These are phyloP conservation scores for Calonectria leucothoes DNA, from an alignment of 2,329 filamentous ascomycete genomes.

Conservation along the genomic window DNA sequence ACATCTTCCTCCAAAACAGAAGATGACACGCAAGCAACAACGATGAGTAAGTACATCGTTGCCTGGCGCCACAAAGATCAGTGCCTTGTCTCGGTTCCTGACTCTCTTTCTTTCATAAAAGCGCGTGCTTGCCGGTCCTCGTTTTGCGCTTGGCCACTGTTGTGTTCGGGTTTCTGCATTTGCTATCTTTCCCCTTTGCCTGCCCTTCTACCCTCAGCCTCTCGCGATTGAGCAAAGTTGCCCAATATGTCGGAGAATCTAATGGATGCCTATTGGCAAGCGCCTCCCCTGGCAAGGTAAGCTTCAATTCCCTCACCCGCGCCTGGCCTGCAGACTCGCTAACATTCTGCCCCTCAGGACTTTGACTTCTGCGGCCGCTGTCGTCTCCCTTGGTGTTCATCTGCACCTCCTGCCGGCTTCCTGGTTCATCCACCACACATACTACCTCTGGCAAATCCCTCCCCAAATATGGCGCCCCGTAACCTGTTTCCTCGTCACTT, in stretches of 20 bases:
- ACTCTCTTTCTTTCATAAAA: constrained; percentile 29
- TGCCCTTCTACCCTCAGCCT: constrained; percentile 16
- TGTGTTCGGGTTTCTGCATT: constrained; percentile 16
- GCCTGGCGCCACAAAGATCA: constrained; percentile 39
- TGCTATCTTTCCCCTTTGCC: constrained; percentile 18
- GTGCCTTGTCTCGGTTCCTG: constrained; percentile 28
- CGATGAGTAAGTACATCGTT: constrained; percentile 47
- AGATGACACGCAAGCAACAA: constrained; percentile 51
- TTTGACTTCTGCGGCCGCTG: constrained; percentile 70
- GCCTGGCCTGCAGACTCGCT: constrained; percentile 16
- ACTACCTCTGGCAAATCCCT: constrained; percentile 63
- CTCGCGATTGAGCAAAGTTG: constrained; percentile 45
- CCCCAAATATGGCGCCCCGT: constrained; percentile 58
- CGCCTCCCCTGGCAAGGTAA: constrained; percentile 57
- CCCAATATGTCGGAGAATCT: constrained; percentile 47
- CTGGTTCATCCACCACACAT: constrained; percentile 64
- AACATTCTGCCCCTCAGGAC: constrained; percentile 63
- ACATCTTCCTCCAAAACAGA: constrained; percentile 37
- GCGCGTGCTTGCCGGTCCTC: constrained; percentile 10
- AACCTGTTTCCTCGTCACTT: constrained; percentile 56
- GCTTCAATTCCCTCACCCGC: constrained; percentile 15
- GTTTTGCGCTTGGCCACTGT: constrained; percentile 6
- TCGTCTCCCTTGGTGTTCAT: constrained; percentile 70
- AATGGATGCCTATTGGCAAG: constrained; percentile 51
- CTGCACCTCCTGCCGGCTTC: constrained; percentile 62